A percentile compares a stretch with the other conserved stretches of the same genome.
These are phyloP conservation scores for Cicer chorassanicum DNA, from an alignment of 306 rosid species.

Conservation along the genomic window DNA sequence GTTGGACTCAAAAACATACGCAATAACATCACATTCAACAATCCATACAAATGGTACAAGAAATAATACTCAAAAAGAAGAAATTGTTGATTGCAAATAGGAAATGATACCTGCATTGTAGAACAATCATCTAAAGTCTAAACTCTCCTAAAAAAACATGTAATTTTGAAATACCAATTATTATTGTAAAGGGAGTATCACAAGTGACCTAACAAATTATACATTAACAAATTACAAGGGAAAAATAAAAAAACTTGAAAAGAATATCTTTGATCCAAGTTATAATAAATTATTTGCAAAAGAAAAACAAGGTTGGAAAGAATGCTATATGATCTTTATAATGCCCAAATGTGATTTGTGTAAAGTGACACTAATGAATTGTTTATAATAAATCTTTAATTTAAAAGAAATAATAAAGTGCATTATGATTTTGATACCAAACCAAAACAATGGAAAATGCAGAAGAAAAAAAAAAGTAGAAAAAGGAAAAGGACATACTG, in stretches of 20 bases:
- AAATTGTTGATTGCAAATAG: conserved; percentile 21
- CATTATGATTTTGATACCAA: conserved; percentile 54
- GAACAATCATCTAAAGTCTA: neutral
- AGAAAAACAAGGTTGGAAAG: conserved; percentile 35
- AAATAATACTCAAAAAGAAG: conserved; percentile 4
- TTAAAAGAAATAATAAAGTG: conserved; percentile 43
- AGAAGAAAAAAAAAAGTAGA: neutral
- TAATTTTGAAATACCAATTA: conserved; percentile 45
- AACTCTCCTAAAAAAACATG: conserved; percentile 23
- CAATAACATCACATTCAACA: conserved; percentile 28
- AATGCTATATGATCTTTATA: conserved; percentile 46
- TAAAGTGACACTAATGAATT: conserved; percentile 51
- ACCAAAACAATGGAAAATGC: conserved; percentile 47
- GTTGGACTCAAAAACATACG: conserved; percentile 10
- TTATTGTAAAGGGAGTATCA: conserved; percentile 48
- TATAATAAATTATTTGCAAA: conserved; percentile 5
- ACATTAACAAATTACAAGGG: conserved; percentile 36
- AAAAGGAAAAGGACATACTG: conserved; percentile 66
- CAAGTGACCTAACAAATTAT: conserved; percentile 49
- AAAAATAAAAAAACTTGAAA: conserved; percentile 23
- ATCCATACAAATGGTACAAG: conserved; percentile 14
- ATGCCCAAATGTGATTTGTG: conserved; percentile 49
- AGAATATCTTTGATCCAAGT: conserved; percentile 43
- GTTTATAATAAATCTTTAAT: conserved; percentile 28
- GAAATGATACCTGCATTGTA: conserved; percentile 29